A percentile compares a stretch with the other conserved stretches of the same genome.
Evolutionary conservation across 768 basidiomycete genomes (phyloP).

Genomic region (Tulasnella sp.): DNA sequence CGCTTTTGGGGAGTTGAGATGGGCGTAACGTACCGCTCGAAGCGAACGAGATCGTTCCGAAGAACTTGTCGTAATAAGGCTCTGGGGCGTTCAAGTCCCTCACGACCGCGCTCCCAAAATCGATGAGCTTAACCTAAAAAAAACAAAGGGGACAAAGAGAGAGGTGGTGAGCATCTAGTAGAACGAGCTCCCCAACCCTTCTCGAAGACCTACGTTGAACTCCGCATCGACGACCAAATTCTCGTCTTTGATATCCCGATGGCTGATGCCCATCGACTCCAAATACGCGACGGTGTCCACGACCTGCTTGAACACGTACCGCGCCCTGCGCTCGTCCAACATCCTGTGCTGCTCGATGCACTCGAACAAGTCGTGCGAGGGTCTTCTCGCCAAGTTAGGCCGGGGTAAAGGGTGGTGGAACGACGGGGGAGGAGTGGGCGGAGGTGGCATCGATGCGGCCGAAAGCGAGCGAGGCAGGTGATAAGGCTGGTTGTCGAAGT

Average conservation of each 20-base stretch:
- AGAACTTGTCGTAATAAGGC: slow-evolving; percentile 61
- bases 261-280: slow-evolving; percentile 28
- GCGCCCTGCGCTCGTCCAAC: slow-evolving; percentile 65
- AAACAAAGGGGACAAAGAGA: background rate
- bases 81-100: slow-evolving; percentile 50
- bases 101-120: slow-evolving; percentile 84
- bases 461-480: too few species aligned
- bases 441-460: background rate
- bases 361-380: slow-evolving; percentile 89
- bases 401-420: slow-evolving; percentile 18
- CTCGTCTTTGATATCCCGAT: slow-evolving; percentile 34
- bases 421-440: slow-evolving; percentile 15
- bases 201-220: slow-evolving; percentile 33
- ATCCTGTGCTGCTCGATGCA: slow-evolving; percentile 85
- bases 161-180: background rate
- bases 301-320: slow-evolving; percentile 77
- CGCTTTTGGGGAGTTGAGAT: background rate
- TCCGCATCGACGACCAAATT: slow-evolving; percentile 34
- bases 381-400: slow-evolving; percentile 44
- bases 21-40: slow-evolving; percentile 9
- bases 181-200: background rate
- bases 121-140: slow-evolving; percentile 81
- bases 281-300: slow-evolving; percentile 78
- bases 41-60: slow-evolving; percentile 26
- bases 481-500: too few species aligned